A percentile compares a stretch with the other conserved stretches of the same genome.
These are phyloP conservation scores for Breviolum minutum DNA, from an alignment of 73 alveolate species.

Conservation along the genomic window DNA sequence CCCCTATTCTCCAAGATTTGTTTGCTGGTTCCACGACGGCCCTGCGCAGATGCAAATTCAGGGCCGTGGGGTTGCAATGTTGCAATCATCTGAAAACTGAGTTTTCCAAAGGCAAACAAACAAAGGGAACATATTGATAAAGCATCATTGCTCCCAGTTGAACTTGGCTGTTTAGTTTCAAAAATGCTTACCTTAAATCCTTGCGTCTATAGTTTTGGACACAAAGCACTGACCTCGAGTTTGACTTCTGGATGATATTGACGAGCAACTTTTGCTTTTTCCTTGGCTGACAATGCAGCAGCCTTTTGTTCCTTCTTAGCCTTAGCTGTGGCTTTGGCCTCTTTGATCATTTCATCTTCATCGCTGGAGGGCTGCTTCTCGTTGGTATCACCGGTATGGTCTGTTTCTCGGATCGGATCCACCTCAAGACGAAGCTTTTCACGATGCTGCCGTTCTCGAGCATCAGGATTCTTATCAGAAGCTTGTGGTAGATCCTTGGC, in stretches of 20 bases:
- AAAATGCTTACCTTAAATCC: too few relatives aligned
- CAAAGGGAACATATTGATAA: neutral
- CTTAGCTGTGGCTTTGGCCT: slow-evolving; percentile 34
- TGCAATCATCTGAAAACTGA: neutral
- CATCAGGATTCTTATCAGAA: slow-evolving; percentile 60
- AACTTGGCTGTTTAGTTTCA: too few relatives aligned
- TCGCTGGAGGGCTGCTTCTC: neutral
- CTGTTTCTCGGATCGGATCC: neutral
- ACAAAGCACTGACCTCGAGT: slow-evolving; percentile 4
- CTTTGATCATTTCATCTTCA: slow-evolving; percentile 20
- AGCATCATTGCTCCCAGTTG: neutral
- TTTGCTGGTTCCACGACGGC: slow-evolving; percentile 76
- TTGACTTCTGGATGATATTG: slow-evolving; percentile 72
- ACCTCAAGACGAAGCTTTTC: neutral
- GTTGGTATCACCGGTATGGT: neutral
- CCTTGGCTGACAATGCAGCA: slow-evolving; percentile 44
- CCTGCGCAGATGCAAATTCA: neutral
- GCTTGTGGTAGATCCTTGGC: slow-evolving; percentile 70
- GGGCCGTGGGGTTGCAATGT: too few relatives aligned
- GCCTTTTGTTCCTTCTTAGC: slow-evolving; percentile 63
- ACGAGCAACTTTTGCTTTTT: slow-evolving; percentile 4
- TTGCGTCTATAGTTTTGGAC: neutral
- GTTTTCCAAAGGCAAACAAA: neutral
- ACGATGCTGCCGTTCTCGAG: slow-evolving; percentile 38
- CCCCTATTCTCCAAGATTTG: slow-evolving; percentile 83